Base-by-base conservation (phyloP, 2,329 filamentous ascomycete species). In the Sclerotinia nivalis region DNA sequence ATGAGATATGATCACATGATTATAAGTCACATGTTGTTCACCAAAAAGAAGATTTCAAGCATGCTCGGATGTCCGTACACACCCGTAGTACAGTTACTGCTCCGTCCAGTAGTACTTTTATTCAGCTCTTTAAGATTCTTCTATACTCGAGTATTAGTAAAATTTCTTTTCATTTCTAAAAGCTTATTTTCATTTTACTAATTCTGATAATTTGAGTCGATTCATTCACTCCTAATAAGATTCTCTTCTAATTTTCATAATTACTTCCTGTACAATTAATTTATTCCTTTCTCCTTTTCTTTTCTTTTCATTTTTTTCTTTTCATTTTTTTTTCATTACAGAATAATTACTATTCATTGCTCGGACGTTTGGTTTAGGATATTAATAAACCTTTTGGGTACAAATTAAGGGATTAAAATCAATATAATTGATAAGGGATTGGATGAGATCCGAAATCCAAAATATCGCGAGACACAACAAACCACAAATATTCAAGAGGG, bases 381-480 rank as follows among this genome's bases (percentile, higher is more conserved):
- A 2, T 40, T 37, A 15, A 25, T 3, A 40, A 40, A 34, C 22
- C 7, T 59, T 25, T 59, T 59, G 34, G 34, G 22, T 18, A 43
- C 22, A 22, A 22, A 2, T n/a, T 25, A 22, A 40, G 22, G 37
- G 34, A 43, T 56, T 34, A 45, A 64, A 40, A 54, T 65, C 28
- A 61, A 25, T n/a, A 20, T 22, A 13, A 52, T 66, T 66, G 58
- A 40, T 31, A 25, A 28, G 31, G 58, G 9, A 15, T 62, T 45
- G 47, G 61, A 25, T n/a, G n/a, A 50, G 61, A 65, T 65, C 47
- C 47, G 47, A 65, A 65, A 65, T 65, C 61, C n/a, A 28, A 40
- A 40, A 52, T 13, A 40, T 62, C 20, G 45, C 28, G 25, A 37
- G 20, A 37, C 40, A 47, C 59, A 62, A 9, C 5, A 6, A 60